Evolutionary conservation across 768 basidiomycete species (phyloP).

Genomic region (Boletus vinaceobasis): DNA sequence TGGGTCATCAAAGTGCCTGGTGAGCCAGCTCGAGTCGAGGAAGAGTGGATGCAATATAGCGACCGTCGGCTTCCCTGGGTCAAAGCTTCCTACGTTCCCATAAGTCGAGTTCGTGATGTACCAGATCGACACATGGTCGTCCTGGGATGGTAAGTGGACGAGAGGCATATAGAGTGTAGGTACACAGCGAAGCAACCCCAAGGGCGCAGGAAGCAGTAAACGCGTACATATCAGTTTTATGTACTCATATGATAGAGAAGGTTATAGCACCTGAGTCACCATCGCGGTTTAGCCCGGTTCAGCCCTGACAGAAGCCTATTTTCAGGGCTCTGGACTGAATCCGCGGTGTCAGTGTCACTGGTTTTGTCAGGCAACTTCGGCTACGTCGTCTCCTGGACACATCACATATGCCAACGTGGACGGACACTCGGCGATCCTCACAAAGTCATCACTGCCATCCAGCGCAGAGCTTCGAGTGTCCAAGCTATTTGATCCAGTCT

Average conservation of each 20-base stretch:
- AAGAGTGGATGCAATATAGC: slow-evolving; percentile 66
- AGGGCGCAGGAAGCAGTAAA: not conserved
- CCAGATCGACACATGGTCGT: slow-evolving; percentile 70
- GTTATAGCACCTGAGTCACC: not conserved
- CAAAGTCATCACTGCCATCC: not conserved
- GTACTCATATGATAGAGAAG: slow-evolving; percentile 15
- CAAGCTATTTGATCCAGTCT: not conserved
- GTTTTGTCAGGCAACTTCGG: too few species aligned
- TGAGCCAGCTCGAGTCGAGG: slow-evolving; percentile 68
- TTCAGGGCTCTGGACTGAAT: not conserved
- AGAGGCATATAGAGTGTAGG: slow-evolving; percentile 51
- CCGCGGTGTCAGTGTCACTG: too few species aligned
- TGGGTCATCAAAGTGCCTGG: slow-evolving; percentile 63
- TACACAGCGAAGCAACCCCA: slow-evolving; percentile 34
- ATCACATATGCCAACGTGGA: not conserved
- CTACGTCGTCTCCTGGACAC: not conserved
- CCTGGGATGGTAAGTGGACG: slow-evolving; percentile 57
- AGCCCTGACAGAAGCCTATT: slow-evolving; percentile 22
- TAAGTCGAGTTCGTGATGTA: slow-evolving; percentile 63
- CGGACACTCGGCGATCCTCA: too few species aligned
- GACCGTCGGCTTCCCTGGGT: slow-evolving; percentile 61
- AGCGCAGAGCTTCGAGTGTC: not conserved
- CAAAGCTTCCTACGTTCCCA: slow-evolving; percentile 63
- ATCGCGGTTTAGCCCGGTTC: slow-evolving; percentile 4
- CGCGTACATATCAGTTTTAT: slow-evolving; percentile 16